These are phyloP conservation scores for Histomonas meleagridis DNA, from an alignment of 208 protist species.

Conservation along the genomic window DNA sequence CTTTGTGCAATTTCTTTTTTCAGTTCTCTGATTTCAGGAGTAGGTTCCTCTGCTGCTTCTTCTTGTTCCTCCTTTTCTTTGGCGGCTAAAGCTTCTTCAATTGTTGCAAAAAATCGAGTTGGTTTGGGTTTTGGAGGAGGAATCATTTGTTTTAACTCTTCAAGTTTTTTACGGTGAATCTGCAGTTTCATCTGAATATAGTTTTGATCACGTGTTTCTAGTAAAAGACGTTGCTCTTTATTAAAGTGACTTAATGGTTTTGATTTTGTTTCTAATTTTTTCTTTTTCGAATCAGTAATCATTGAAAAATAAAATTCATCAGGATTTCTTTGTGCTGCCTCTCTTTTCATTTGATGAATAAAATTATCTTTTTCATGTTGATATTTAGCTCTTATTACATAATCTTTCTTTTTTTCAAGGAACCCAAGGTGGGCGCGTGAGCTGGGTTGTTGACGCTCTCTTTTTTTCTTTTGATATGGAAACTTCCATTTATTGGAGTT, in stretches of 20 bases:
- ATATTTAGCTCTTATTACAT: slow-evolving; percentile 64
- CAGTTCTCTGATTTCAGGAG: neutral
- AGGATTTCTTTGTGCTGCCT: slow-evolving; percentile 69
- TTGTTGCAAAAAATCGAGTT: neutral
- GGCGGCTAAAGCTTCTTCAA: neutral
- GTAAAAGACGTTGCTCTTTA: neutral
- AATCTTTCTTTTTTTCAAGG: slow-evolving; percentile 77
- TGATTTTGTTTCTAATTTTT: slow-evolving; percentile 33
- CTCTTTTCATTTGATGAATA: slow-evolving; percentile 63
- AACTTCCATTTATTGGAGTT: slow-evolving; percentile 31
- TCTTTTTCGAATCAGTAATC: slow-evolving; percentile 50
- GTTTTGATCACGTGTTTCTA: neutral
- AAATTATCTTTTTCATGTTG: slow-evolving; percentile 62
- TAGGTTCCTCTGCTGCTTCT: neutral
- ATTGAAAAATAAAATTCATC: slow-evolving; percentile 78
- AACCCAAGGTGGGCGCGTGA: slow-evolving; percentile 64
- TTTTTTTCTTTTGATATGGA: neutral
- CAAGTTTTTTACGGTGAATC: neutral
- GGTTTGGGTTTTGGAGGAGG: neutral
- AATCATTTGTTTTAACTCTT: neutral
- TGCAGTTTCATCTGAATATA: neutral
- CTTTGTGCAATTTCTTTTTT: neutral
- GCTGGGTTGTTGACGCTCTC: slow-evolving; percentile 66
- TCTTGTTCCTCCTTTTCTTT: neutral
- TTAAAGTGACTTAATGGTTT: neutral